A percentile compares a stretch with the other conserved stretches of the same genome.
Evolutionary conservation across 768 basidiomycete species (phyloP).

Genomic region (Lactarius hatsudake): DNA sequence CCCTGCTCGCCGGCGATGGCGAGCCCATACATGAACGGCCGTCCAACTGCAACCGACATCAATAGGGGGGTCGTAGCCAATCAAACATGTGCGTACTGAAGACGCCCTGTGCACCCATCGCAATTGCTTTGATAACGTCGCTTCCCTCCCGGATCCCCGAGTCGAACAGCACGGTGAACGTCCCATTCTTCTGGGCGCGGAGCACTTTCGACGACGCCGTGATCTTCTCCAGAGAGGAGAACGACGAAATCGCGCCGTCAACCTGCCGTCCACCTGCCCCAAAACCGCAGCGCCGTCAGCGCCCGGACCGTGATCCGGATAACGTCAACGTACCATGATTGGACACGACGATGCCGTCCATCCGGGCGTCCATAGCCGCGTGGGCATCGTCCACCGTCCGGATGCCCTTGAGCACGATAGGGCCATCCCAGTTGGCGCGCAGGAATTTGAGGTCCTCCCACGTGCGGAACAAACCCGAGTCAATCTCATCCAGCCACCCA

Average conservation of each 20-base stretch:
- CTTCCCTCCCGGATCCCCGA: slow-evolving; percentile 82
- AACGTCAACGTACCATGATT: slow-evolving; percentile 58
- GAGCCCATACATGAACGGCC: slow-evolving; percentile 75
- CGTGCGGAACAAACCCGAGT: slow-evolving; percentile 57
- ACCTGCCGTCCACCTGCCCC: slow-evolving; percentile 55
- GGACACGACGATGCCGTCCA: slow-evolving; percentile 75
- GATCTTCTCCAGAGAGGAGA: slow-evolving; percentile 68
- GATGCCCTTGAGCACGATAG: slow-evolving; percentile 78
- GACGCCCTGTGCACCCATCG: slow-evolving; percentile 81
- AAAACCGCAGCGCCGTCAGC: background rate
- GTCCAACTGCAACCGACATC: slow-evolving; percentile 47
- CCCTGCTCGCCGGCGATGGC: slow-evolving; percentile 69
- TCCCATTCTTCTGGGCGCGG: slow-evolving; percentile 55
- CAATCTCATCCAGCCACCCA: slow-evolving; percentile 62
- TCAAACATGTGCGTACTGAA: slow-evolving; percentile 48
- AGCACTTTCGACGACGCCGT: slow-evolving; percentile 58
- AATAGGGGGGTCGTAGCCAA: background rate
- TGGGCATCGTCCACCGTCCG: slow-evolving; percentile 69
- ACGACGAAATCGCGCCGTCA: slow-evolving; percentile 74
- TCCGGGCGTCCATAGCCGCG: slow-evolving; percentile 57
- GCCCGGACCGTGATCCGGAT: background rate
- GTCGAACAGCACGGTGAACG: slow-evolving; percentile 69
- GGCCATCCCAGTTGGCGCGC: slow-evolving; percentile 76
- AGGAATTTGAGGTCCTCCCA: slow-evolving; percentile 75
- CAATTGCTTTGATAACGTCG: slow-evolving; percentile 82